Conservation (phyloP, 108 stramenopile species). For the Ochromonas danica region DNA sequence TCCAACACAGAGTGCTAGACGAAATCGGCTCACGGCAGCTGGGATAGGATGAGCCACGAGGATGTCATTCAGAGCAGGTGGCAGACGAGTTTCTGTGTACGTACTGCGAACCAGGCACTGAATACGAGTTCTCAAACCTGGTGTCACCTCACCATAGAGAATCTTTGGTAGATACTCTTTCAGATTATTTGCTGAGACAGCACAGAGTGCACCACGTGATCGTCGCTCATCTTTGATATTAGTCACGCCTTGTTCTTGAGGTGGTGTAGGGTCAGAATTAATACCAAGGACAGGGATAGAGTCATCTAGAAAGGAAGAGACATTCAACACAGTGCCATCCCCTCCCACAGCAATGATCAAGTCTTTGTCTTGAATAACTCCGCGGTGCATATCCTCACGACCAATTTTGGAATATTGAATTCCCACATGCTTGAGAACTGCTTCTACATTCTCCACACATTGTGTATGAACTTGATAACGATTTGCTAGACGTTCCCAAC, state of each 20-base stretch:
- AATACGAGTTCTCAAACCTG: constrained; percentile 67
- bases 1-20: constrained; percentile 55
- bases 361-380: constrained; percentile 74
- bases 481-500: constrained; percentile 69
- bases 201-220: constrained; percentile 84
- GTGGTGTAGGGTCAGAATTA: constrained; percentile 56
- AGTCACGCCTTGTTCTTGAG: constrained; percentile 54
- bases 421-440: constrained; percentile 53
- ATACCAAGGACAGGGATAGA: constrained; percentile 53
- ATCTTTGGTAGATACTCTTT: constrained; percentile 67
- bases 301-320: constrained; percentile 52
- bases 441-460: constrained; percentile 67
- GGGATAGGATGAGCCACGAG: constrained; percentile 89
- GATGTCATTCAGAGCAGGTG: constrained; percentile 90
- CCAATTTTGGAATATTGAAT: constrained; percentile 79
- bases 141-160: constrained; percentile 65
- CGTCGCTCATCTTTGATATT: constrained; percentile 82
- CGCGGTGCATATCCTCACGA: constrained; percentile 84
- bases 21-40: constrained; percentile 82
- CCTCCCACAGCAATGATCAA: constrained; percentile 89
- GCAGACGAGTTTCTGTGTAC: constrained; percentile 85
- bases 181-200: constrained; percentile 71
- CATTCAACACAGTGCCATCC: constrained; percentile 84
- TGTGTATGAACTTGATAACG: constrained; percentile 82
- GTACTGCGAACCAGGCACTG: constrained; percentile 81